Conservation (phyloP, 164 flowering plant genomes). For the Piper betle region DNA sequence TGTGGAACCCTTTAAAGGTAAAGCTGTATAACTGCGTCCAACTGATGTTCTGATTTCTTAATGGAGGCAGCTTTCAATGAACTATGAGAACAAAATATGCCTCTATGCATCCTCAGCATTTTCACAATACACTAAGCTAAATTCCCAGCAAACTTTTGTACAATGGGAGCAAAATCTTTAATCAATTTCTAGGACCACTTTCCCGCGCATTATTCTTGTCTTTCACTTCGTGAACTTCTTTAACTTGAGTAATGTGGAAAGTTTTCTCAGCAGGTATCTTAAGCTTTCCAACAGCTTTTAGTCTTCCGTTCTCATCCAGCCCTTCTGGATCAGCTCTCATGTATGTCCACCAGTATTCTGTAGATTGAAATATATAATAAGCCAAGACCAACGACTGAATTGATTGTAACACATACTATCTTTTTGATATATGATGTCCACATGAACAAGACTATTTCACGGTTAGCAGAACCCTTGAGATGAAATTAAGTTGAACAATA, state of each 20-base stretch:
- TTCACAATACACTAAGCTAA: no score
- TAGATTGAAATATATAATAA: slow-evolving; percentile 2
- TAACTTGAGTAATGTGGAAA: slow-evolving; percentile 64
- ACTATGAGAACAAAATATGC: no score
- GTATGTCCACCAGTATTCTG: slow-evolving; percentile 87
- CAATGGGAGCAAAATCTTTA: background rate
- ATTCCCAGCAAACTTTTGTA: background rate
- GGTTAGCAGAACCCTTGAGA: no score
- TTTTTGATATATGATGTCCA: background rate
- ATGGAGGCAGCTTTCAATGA: no score
- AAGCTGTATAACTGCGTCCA: no score
- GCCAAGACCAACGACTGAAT: background rate
- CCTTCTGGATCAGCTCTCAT: slow-evolving; percentile 96
- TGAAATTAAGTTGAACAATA: no score
- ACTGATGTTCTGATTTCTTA: no score
- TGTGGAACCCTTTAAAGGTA: no score
- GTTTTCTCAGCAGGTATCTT: slow-evolving; percentile 79
- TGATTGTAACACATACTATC: background rate
- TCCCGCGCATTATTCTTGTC: background rate
- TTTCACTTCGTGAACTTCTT: slow-evolving; percentile 48
- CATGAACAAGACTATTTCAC: background rate
- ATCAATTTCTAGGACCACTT: background rate
- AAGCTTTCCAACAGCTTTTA: slow-evolving; percentile 62
- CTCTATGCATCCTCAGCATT: background rate
- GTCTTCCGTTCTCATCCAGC: slow-evolving; percentile 52